Percentiles rank a stretch among this genome's conserved stretches.
Evolutionary conservation across 345 rosid genomes (phyloP).

Genomic region (Linum tenue): DNA sequence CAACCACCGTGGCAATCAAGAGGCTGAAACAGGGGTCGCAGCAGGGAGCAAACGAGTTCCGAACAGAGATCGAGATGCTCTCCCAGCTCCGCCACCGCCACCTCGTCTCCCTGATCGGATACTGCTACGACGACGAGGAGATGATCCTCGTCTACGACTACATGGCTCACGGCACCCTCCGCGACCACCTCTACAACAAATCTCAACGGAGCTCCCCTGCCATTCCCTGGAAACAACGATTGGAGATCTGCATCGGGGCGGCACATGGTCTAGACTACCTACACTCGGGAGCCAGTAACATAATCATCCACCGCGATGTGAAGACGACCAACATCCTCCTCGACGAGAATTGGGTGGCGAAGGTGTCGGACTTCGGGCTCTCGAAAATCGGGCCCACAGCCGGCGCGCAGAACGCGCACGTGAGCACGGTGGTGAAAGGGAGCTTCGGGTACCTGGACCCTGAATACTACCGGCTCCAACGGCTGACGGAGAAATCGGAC

Average conservation of each 20-base stretch:
- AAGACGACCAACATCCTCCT: slow-evolving; percentile 1
- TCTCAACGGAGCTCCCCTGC: not conserved
- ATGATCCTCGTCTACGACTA: slow-evolving; percentile 3
- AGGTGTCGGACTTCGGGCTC: slow-evolving; percentile 25
- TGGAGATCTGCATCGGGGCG: not conserved
- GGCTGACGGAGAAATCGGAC: slow-evolving; percentile 27
- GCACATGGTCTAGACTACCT: slow-evolving; percentile 1
- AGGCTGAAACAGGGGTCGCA: slow-evolving; percentile 2
- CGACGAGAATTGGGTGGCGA: slow-evolving; percentile 2
- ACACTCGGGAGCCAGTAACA: not conserved
- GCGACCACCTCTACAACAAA: slow-evolving; percentile 1
- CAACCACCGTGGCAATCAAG: slow-evolving; percentile 1
- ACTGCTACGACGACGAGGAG: not conserved
- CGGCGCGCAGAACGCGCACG: slow-evolving; percentile 3
- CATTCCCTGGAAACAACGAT: not conserved
- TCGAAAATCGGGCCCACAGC: slow-evolving; percentile 18
- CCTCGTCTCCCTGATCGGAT: slow-evolving; percentile 1
- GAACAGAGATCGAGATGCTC: slow-evolving; percentile 3
- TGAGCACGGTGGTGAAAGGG: slow-evolving; percentile 25
- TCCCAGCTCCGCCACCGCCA: not conserved
- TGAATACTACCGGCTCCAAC: slow-evolving; percentile 18
- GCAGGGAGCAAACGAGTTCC: slow-evolving; percentile 2
- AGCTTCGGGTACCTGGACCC: slow-evolving; percentile 29
- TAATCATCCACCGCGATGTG: slow-evolving; percentile 1
- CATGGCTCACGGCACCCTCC: slow-evolving; percentile 1